phyloP scores from a whole-genome alignment of 306 rosid genomes.

The Trifolium subterraneum region DNA sequence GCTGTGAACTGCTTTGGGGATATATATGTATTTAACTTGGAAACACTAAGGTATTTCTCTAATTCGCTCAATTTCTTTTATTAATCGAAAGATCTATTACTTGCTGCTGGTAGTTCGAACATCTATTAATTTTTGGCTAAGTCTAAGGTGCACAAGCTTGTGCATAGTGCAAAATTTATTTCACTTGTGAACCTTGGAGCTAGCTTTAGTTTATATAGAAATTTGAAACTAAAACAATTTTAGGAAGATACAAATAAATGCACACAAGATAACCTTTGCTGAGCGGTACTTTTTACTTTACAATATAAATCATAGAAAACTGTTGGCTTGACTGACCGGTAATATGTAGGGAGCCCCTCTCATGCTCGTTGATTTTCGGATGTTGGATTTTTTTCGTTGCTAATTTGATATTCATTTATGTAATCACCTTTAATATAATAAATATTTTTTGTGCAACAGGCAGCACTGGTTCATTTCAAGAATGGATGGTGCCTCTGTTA shows the following conservation, averaged over 20 bases:
- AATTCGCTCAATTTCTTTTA: background rate
- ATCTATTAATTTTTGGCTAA: background rate
- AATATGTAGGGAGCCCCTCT: background rate
- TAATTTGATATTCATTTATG: background rate
- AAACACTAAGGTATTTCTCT: constrained; percentile 65
- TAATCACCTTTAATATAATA: background rate
- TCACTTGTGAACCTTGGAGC: no score
- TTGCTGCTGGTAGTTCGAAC: constrained; percentile 1
- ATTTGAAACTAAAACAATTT: background rate
- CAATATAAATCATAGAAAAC: background rate
- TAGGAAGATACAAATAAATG: background rate
- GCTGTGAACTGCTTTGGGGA: constrained; percentile 99
- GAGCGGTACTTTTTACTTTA: background rate
- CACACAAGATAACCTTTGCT: background rate
- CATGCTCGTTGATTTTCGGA: constrained; percentile 2
- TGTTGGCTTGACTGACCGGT: background rate
- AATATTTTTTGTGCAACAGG: constrained; percentile 51
- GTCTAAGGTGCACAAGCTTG: no score
- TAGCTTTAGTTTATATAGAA: background rate
- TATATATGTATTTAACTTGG: constrained; percentile 83
- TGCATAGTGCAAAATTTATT: no score
- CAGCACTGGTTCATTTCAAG: constrained; percentile 98
- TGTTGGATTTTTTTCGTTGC: constrained; percentile 5
- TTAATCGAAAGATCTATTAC: background rate
- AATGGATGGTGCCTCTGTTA: constrained; percentile 87